Conservation (phyloP, 1,284 basidiomycete species). For the Microbotryomycetes sp. region DNA sequence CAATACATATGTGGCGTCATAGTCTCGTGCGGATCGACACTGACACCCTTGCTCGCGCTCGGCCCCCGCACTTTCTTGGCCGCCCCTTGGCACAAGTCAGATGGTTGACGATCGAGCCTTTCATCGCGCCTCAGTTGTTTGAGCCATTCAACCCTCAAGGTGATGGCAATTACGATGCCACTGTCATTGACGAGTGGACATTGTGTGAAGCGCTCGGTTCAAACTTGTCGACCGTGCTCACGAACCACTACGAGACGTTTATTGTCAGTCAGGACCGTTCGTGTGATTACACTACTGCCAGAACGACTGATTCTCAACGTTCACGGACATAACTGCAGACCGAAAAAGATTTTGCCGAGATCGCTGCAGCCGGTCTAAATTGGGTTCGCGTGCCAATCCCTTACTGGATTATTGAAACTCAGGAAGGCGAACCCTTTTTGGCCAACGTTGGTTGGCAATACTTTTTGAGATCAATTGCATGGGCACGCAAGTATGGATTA, state of each 20-base stretch:
- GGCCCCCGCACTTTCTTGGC: background rate
- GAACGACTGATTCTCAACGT: too few species aligned
- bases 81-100: background rate
- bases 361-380: slow-evolving; percentile 73
- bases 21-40: background rate
- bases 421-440: slow-evolving; percentile 71
- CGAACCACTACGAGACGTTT: slow-evolving; percentile 73
- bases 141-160: slow-evolving; percentile 58
- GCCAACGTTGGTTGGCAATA: slow-evolving; percentile 66
- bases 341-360: slow-evolving; percentile 78
- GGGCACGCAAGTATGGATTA: slow-evolving; percentile 83
- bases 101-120: slow-evolving; percentile 86
- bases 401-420: slow-evolving; percentile 76
- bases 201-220: slow-evolving; percentile 59
- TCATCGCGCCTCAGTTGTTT: slow-evolving; percentile 73
- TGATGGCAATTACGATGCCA: slow-evolving; percentile 43
- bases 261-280: slow-evolving; percentile 44
- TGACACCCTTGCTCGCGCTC: background rate
- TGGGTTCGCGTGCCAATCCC: slow-evolving; percentile 69
- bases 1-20: background rate
- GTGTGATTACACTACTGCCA: too few species aligned
- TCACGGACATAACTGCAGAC: slow-evolving; percentile 45
- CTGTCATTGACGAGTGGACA: slow-evolving; percentile 64
- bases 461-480: slow-evolving; percentile 45
- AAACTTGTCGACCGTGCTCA: slow-evolving; percentile 48